Base-by-base conservation (phyloP, 441 rosid genomes). In the Pelargonium myrrhifolium region DNA sequence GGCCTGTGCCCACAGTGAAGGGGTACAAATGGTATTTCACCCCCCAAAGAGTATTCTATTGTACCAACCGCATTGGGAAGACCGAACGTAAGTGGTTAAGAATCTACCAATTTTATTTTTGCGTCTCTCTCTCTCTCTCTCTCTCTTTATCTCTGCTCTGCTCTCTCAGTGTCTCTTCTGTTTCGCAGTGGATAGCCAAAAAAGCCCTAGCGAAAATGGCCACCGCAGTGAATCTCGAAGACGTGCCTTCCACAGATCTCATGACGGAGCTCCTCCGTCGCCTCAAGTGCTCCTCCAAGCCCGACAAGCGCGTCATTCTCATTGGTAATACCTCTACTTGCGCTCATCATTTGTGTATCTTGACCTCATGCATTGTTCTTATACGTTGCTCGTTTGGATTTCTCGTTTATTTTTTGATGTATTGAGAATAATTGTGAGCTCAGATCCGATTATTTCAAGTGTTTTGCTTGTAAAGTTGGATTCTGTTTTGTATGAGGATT, bases 231-330 rank as follows among this genome's bases (percentile, higher is more conserved):
- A 75, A 67, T 7, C 71, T 86, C 80, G 88, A 84, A 49, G 81
- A 86, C 74, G 68, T 83, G 56, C 87, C 85, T 49, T 81, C 86
- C n/a, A 78, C 80, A 67, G 80, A 86, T 81, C 80, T 86, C 40
- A 81, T 84, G 88, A 76, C 80, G 40, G 90, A 86, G 73, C 81
- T 86, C 43, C 86, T 84, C 64, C 88, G 87, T 26, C 87, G 88
- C 3, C 8, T 86, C 62, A 81, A 80, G 76, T 86, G 90, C 77
- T 75, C 90, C 2, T 74, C 83, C 58, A 83, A 83, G 71, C 87
- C 87, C 5, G 88, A 84, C 76, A 86, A 84, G 53, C 86, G 86
- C 66, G 82, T 84, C 81, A 75, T 86, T 78, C 84, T 86, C 79
- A 77, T 84, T 0, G 88, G 84, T 78, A 68, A 12, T 22, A 35